A percentile compares a stretch with the other conserved stretches of the same genome.
Evolutionary conservation across 495 filamentous ascomycete species (phyloP).

Genomic region (Extremus antarcticus): DNA sequence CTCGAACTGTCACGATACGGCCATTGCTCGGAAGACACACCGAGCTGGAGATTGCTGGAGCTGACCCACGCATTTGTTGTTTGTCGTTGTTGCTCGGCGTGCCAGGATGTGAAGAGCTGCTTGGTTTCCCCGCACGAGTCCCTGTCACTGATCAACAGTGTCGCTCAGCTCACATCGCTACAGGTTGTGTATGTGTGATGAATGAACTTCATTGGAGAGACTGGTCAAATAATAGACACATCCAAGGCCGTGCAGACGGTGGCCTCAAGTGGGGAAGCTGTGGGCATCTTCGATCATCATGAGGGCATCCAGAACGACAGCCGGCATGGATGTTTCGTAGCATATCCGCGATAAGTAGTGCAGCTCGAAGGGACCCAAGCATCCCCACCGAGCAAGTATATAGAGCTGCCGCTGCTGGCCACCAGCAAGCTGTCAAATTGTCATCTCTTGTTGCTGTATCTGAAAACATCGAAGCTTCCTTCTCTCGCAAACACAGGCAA

Average conservation of each 20-base stretch:
- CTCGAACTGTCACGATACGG: background rate
- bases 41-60: no score
- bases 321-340: background rate
- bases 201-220: no score
- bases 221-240: background rate
- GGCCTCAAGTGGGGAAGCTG: background rate
- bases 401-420: background rate
- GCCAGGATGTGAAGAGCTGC: background rate
- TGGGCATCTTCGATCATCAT: background rate
- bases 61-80: background rate
- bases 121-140: background rate
- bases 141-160: background rate
- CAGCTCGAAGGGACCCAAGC: background rate
- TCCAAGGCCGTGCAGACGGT: background rate
- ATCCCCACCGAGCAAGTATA: background rate
- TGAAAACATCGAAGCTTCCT: background rate
- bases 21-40: background rate
- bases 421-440: background rate
- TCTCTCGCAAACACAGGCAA: background rate
- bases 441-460: no score
- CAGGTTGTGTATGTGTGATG: no score
- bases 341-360: background rate
- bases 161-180: no score
- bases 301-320: background rate
- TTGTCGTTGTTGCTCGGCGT: background rate